A percentile compares a stretch with the other conserved stretches of the same genome.
Evolutionary conservation across 2,329 filamentous ascomycete genomes (phyloP).

Genomic region (Onygena corvina): DNA sequence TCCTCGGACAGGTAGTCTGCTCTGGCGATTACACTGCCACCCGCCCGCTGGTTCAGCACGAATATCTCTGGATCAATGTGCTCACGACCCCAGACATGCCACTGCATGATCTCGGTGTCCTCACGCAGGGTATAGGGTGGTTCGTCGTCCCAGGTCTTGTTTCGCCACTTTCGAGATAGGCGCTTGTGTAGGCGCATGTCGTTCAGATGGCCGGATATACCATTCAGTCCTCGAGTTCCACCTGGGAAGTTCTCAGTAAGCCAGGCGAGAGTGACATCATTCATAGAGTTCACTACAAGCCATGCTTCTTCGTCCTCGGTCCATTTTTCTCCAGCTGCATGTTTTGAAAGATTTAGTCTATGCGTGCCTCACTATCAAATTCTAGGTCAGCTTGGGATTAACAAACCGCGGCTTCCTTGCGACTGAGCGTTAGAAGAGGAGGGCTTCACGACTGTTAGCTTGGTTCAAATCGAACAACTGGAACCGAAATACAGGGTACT

Average conservation of each 20-base stretch:
- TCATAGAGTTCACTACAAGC: slow-evolving; percentile 14
- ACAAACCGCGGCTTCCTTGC: background rate
- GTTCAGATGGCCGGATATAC: slow-evolving; percentile 12
- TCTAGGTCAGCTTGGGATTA: background rate
- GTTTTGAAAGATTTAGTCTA: background rate
- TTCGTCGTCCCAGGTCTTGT: slow-evolving; percentile 5
- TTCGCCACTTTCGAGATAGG: slow-evolving; percentile 14
- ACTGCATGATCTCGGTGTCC: slow-evolving; percentile 16
- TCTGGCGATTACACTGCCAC: slow-evolving; percentile 11
- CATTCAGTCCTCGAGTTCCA: slow-evolving; percentile 1
- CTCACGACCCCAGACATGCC: slow-evolving; percentile 13
- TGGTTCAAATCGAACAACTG: background rate
- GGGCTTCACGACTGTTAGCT: background rate
- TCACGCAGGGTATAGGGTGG: slow-evolving; percentile 14
- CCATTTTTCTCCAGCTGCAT: slow-evolving; percentile 10
- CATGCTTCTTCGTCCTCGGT: slow-evolving; percentile 14
- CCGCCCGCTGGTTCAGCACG: slow-evolving; percentile 13
- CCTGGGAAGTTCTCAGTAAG: slow-evolving; percentile 13
- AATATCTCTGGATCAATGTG: slow-evolving; percentile 15
- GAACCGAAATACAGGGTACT: background rate
- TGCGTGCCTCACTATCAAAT: too few species aligned
- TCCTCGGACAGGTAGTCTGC: slow-evolving; percentile 14
- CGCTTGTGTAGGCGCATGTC: slow-evolving; percentile 11
- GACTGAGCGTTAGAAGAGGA: background rate
- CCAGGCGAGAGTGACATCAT: slow-evolving; percentile 11